Base-by-base conservation (phyloP, 2,329 filamentous ascomycete genomes). In the Ustulina deusta region DNA sequence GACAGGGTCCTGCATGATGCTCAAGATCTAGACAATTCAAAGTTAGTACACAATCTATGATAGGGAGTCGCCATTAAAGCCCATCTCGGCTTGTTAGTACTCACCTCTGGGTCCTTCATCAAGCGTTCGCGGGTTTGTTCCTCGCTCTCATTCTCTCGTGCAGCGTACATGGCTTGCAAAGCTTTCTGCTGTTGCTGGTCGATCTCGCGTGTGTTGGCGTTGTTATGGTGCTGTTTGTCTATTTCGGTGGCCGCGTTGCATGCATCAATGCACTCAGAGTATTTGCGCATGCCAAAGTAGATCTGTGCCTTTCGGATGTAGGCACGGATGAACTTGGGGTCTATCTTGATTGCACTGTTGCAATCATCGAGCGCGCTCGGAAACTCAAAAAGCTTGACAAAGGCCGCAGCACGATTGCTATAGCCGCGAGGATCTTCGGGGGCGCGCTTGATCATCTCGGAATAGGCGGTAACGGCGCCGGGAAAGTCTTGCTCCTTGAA, bases 401-500 rank as follows among this genome's bases (percentile, higher is more conserved):
- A 93, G 52, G 96, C 97, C 4, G 96, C 96, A 6, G 96, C 96
- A 74, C 96, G 94, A 87, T 99, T 99, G 79, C 93, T 97, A 87
- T 96, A 99, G 49, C 96, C 95, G 74, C 97, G 91, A 46, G 96
- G 91, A 78, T 99, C 96, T 0, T 97, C 87, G 6, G 97, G 96
- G 0, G 93, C 91, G 66, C 96, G 94, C 87, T 97, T 97, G 81
- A 92, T 92, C 94, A 98, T 97, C 84, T 99, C 96, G 0, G 86
- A 89, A 84, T 99, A 99, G 0, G 95, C 93, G 51, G 93, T 94
- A 32, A 99, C 94, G 10, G 96, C 96, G 61, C 89, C 96, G 11
- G 96, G 95, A 92, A 94, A 98, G 82, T 99, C 94, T 36, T 88
- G 91, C 76, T 94, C 93, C 86, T 98, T 98, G 88, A 99, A 99